Base-by-base conservation (phyloP, 2,329 filamentous ascomycete genomes). In the Colletotrichum australisinense region DNA sequence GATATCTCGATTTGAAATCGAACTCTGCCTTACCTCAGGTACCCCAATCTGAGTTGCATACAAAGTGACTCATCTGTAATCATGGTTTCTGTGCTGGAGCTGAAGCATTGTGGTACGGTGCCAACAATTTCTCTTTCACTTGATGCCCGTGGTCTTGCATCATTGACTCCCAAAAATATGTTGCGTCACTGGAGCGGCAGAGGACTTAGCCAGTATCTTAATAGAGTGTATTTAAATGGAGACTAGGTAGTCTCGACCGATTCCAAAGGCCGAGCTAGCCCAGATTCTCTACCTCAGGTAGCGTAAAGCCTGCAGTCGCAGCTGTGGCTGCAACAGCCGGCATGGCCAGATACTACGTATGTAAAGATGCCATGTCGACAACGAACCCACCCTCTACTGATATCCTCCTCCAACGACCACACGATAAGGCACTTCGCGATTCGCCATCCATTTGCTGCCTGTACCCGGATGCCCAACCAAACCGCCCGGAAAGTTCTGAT, bases 381-480 rank as follows among this genome's bases (percentile, higher is more conserved):
- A 49, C 58, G 35, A 38, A 46, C 32, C 46, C 46, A 42, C 52
- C 22, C 69, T 67, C 52, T 63, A 52, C 52, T 35, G 28, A 19
- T 49, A 49, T 35, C 56, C 24, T n/a, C 60, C 32, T 26, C 9
- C 5, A 22, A 16, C 32, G 11, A 57, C 32, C 35, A 60, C n/a
- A n/a, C n/a, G 35, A 58, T 28, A 42, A 42, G 38, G 38, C 16
- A 30, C 42, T 49, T 65, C 53, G 57, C 69, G 64, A 55, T 55
- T 60, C 35, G 11, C 56, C 62, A 35, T 65, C 52, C 67, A 19
- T 62, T 70, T 63, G 35, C 56, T 55, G n/a, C 42, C 42, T 73
- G 35, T 55, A 28, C 62, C 56, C 60, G 32, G 56, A 66, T 71
- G 62, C 67, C 71, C 60, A 49, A 73, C 30, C 42, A 72, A 53